phyloP scores from a whole-genome alignment of 306 rosid genomes.

The Arachis hypogaea region DNA sequence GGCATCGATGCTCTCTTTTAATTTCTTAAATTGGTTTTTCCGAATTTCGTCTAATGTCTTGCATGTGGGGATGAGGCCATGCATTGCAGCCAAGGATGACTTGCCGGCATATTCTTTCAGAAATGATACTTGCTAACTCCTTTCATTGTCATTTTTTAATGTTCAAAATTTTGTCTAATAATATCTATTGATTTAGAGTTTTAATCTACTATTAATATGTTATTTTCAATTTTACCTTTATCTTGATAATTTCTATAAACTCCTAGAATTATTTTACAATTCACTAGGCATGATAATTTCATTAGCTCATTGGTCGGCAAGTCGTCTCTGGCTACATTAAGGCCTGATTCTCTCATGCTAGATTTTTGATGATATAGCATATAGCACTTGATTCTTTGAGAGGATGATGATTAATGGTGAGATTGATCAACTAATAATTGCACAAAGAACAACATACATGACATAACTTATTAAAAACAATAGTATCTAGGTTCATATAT shows the following conservation, averaged over 20 bases:
- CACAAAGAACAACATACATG: neutral
- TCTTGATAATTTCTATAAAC: too few relatives aligned
- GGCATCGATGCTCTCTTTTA: conserved; percentile 19
- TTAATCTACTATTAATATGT: too few relatives aligned
- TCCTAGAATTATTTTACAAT: too few relatives aligned
- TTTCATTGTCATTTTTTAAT: too few relatives aligned
- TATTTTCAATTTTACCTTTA: too few relatives aligned
- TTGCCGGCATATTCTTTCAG: conserved; percentile 60
- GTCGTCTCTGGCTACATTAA: conserved; percentile 78
- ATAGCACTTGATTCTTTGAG: conserved; percentile 26
- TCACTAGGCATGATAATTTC: too few relatives aligned
- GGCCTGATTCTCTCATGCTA: conserved; percentile 77
- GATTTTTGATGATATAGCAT: conserved; percentile 56
- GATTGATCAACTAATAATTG: neutral
- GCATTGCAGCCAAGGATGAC: conserved; percentile 99
- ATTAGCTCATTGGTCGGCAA: conserved; percentile 56
- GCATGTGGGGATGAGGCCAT: conserved; percentile 91
- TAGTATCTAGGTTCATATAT: neutral
- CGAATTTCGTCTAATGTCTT: conserved; percentile 61
- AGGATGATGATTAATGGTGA: conserved; percentile 20
- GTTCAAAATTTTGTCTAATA: too few relatives aligned
- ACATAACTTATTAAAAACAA: neutral
- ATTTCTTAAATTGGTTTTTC: conserved; percentile 45
- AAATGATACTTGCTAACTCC: neutral
- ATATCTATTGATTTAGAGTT: too few relatives aligned